Evolutionary conservation across 2,329 filamentous ascomycete genomes (phyloP), one percentile per base, ranked within the genome.

Genomic region (Bipolaris sorokiniana): DNA sequence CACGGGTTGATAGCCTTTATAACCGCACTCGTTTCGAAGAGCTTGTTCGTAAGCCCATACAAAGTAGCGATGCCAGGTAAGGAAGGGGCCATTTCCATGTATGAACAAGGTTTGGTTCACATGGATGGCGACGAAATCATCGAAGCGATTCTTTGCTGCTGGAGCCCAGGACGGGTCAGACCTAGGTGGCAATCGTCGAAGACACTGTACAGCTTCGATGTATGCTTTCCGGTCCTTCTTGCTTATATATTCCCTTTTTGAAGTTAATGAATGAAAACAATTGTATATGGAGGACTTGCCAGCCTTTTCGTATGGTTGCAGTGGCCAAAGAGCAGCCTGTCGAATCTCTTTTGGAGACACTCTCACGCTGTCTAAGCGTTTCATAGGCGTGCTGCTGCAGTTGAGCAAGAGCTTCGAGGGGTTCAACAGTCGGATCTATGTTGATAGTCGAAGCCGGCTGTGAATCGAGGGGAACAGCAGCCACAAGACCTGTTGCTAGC

Each of bases 51-150:
- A 54, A 0, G 45, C 28, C 51, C 45, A 48, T 10, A 54, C 51
- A 23, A 54, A 54, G 20, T 54, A 54, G 44, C 51, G 45, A 13
- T 54, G 51, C 44, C 51, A 54, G 4, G 51, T 49, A 10, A 54
- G 51, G 15, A 54, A 54, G 10, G 36, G 28, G 22, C 51, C 51
- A 13, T 49, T 54, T 7, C 51, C 45, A 26, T 49, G 45, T n/a
- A 49, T 42, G 4, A 20, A 41, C 37, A 49, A 15, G 20, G 45
- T 54, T 31, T 54, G 51, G 45, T 54, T 49, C 7, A 54, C 51
- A 9, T 54, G 51, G 20, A 49, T 49, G 20, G 51, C 51, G 37
- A 54, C 51, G 36, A 49, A 54, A 13, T 54, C 51, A 22, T 54
- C 51, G 6, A 36, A 54, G n/a, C 51, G 51, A 23, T 45, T 54